Base-by-base conservation (phyloP, 1,284 basidiomycete genomes). In the Apiotrichum mycotoxinovorans region DNA sequence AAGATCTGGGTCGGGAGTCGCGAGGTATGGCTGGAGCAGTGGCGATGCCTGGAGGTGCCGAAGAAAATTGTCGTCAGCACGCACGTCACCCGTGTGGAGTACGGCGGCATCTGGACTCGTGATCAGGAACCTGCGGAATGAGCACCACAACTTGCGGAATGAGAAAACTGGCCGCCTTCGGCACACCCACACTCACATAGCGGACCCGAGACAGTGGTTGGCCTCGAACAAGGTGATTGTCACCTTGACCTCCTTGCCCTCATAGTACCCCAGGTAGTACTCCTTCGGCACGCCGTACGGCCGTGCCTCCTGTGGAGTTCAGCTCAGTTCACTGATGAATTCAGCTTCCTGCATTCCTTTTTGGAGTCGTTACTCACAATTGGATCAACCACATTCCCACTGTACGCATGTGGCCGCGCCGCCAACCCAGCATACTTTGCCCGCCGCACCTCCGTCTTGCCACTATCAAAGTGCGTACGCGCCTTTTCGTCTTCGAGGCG, bases 141-240 rank as follows among this genome's bases (percentile, higher is more conserved):
- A 57, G 10, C 11, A 37, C 14, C 11, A n/a, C 33, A 8, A 47
- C n/a, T n/a, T n/a, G n/a, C n/a, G 33, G 2, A 34, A 30, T 40
- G n/a, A 18, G 14, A 17, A 40, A 23, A n/a, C n/a, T n/a, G n/a
- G n/a, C n/a, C n/a, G n/a, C n/a, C n/a, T n/a, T n/a, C n/a, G n/a
- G n/a, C n/a, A n/a, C n/a, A n/a, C n/a, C n/a, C n/a, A n/a, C 5
- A 74, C 84, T 46, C 67, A 93, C 93, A 97, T 96, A 30, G 90
- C 85, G 0, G 90, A 87, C 0, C 94, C 94, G 12, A 91, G 91
- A 73, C 92, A 96, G 71, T 97, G 94, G 69, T 97, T 97, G 1
- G 94, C 92, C 65, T 94, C 88, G 17, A 97, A 77, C 3, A 90
- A 80, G 0, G 91, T 95, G 57, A 96, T 82, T 0, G 80, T 85